These are phyloP conservation scores for Nothophaeocryptopus gaeumannii DNA, from an alignment of 2,329 filamentous ascomycete species.

Conservation along the genomic window DNA sequence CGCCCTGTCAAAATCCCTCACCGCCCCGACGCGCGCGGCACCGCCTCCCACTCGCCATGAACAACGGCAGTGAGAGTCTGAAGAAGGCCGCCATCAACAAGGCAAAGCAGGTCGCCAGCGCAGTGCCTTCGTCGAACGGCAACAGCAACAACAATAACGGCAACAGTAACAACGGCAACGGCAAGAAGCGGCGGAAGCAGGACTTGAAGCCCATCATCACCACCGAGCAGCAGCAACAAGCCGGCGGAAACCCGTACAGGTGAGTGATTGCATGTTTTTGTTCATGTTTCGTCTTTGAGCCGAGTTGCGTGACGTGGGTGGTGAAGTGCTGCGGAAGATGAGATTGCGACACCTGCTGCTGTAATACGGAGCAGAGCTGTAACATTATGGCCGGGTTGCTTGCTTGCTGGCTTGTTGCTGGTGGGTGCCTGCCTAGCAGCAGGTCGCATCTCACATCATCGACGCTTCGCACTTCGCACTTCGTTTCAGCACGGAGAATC, in stretches of 20 bases:
- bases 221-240: constrained; percentile 51
- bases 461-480: constrained; percentile 3
- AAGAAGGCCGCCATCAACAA: constrained; percentile 62
- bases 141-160: constrained; percentile 44
- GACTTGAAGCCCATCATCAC: constrained; percentile 73
- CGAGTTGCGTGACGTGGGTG: not conserved
- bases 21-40: constrained; percentile 6
- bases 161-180: constrained; percentile 51
- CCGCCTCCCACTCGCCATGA: constrained; percentile 18
- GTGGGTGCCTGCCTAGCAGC: no score
- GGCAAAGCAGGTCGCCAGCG: constrained; percentile 63
- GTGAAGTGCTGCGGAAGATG: no score
- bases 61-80: constrained; percentile 23
- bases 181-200: constrained; percentile 73
- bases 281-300: not conserved
- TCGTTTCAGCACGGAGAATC: not conserved
- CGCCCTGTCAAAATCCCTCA: constrained; percentile 11
- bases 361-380: no score
- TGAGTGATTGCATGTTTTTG: constrained; percentile 4
- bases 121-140: constrained; percentile 39
- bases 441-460: constrained; percentile 15
- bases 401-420: not conserved
- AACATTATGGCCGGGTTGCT: not conserved
- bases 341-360: no score
- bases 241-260: constrained; percentile 8